Evolutionary conservation across 2,329 filamentous ascomycete genomes (phyloP), one percentile per base, ranked within the genome.

Genomic region (Pseudofabraea citricarpa): DNA sequence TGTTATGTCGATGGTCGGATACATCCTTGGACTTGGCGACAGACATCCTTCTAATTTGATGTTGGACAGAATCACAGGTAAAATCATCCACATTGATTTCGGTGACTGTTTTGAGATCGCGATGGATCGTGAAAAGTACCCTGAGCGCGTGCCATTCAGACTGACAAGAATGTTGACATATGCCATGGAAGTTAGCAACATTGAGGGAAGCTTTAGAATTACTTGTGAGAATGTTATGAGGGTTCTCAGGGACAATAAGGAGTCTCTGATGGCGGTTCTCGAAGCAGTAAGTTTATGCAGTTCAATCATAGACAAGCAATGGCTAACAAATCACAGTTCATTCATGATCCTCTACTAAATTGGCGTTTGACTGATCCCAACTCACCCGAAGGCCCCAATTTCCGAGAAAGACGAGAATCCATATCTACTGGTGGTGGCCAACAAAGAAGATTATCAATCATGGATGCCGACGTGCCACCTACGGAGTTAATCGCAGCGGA

Each of bases 1-100:
- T 56, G 93, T 98, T 58, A 99, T 98, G 93, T 96, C 90, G n/a
- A 98, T 99, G 90, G 93, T 97, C n/a, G 93, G 93, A 51, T 99
- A 99, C 65, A 97, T 99, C 52, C 81, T 99, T 18, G 94, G 93
- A 47, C 74, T 99, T 12, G 93, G 93, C 43, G 93, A 99, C 69
- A 84, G 94, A 37, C 93, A 99, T 68, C 94, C 94, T 27, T 96
- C 90, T 48, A 99, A 99, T 65, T 71, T 99, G 59, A 94, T 98
- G 85, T 83, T 99, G 31, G 93, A 98, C 65, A 85, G 90, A 29
- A 82, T 94, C 48, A 97, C 91, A 1, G 93, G 93, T 61, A 95
- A 95, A 71, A 93, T 98, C 50, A 85, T 98, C 53, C 93, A 99
- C 63, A 97, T 98, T 56, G 93, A 99, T 72, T 98, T 98, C 59